Evolutionary conservation across 2,329 filamentous ascomycete species (phyloP).

Genomic region (Paraphaeosphaeria minitans): DNA sequence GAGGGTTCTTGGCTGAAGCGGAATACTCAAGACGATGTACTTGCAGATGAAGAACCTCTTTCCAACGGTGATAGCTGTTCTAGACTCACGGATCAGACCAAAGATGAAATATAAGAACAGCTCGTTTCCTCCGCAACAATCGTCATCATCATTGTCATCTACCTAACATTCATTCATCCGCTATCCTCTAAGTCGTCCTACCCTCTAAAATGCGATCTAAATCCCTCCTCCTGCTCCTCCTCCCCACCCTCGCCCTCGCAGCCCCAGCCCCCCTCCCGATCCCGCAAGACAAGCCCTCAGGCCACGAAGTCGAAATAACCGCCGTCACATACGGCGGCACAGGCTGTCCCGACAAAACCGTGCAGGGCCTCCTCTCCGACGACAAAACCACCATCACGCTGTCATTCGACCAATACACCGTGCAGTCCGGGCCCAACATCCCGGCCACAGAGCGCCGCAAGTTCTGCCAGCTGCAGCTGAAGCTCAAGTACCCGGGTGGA

Average conservation of each 20-base stretch:
- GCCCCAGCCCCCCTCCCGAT: not conserved
- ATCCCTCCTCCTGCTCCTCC: conserved; percentile 8
- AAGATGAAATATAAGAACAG: not conserved
- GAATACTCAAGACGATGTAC: not conserved
- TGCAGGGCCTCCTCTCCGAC: conserved; percentile 44
- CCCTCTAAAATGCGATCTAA: conserved; percentile 23
- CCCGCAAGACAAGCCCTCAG: conserved; percentile 24
- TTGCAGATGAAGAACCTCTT: not conserved
- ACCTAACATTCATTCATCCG: not conserved
- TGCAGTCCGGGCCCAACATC: conserved; percentile 50
- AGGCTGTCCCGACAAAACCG: conserved; percentile 41
- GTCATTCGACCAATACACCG: conserved; percentile 55
- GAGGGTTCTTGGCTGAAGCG: not conserved
- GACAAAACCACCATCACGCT: conserved; percentile 53
- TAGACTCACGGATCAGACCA: not conserved
- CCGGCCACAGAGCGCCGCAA: conserved; percentile 48
- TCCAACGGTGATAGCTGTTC: not conserved
- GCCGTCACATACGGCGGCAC: conserved; percentile 51
- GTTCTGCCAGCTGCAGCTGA: conserved; percentile 57
- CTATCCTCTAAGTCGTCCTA: not conserved
- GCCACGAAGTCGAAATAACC: conserved; percentile 41
- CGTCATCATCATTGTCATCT: conserved; percentile 6
- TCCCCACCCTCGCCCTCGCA: conserved; percentile 22
- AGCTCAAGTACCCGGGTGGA: conserved; percentile 53
- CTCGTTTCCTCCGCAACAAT: no score